Evolutionary conservation across 306 rosid genomes (phyloP), one percentile per base, ranked within the genome.

Genomic region (Dalbergia cultrata): DNA sequence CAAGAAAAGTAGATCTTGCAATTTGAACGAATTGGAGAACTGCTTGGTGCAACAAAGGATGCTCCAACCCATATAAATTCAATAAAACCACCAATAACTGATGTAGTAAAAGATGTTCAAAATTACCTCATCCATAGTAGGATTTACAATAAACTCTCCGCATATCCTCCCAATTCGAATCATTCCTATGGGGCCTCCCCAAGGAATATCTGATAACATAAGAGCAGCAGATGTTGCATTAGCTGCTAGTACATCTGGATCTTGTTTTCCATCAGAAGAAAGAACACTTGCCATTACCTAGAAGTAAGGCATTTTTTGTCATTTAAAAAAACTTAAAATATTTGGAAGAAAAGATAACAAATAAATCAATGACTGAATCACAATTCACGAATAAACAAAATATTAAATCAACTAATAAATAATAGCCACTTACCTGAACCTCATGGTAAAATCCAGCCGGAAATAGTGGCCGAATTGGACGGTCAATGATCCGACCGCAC

Each of bases 121-220:
- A 78, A 61, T 74, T 77, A 95, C 99, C 94, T 95, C 98, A 64
- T 91, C 94, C 96, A 89, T 89, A 43, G 97, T 91, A 76, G 99
- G 99, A 80, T 95, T 95, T 65, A 95, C 84, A 13, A 95, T 70
- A 88, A 93, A 95, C 85, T 89, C 64, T 33, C 98, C 98, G 13
- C 79, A 72, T 76, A 93, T 87, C 83, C 99, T 84, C 68, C 99
- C 99, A 9, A 95, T 88, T 13, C 98, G 94, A 76, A 95, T 85
- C 92, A 93, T 84, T 67, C 98, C 99, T 41, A 95, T 93, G 70
- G 99, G 99, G 35, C 98, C 99, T 9, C 89, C 94, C 99, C 99
- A 95, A 14, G 99, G 99, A 83, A 95, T 90, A 88, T 95, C 98
- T 4, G 99, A 93, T 83, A 95, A 77, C 98, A 93, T 95, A 78